Base-by-base conservation (phyloP, 1,284 basidiomycete species). In the Laetiporus sulphureus region DNA sequence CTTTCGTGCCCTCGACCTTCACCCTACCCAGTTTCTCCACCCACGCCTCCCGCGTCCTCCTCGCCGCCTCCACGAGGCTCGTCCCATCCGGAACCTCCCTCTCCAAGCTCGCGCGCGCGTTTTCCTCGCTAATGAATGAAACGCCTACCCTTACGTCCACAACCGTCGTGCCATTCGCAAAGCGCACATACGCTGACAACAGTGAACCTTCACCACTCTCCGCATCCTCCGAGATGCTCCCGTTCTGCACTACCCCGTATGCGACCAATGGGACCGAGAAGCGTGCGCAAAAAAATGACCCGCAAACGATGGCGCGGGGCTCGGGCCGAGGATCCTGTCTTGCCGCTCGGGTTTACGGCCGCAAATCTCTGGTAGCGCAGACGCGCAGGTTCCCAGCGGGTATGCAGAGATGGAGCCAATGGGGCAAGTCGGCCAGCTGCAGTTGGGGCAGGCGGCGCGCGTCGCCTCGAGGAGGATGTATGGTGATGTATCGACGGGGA, bases 261-360 rank as follows among this genome's bases (percentile, higher is more conserved):
- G 57, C 60, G 11, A 52, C 49, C 47, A 79, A 75, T 0, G 71
- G 64, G 13, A 56, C 52, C 36, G 79, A 73, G 54, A 91, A 87
- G 12, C 82, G 75, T 5, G 81, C 86, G 37, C 83, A 85, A 59
- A n/a, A n/a, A 86, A 91, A 67, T 85, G 88, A 0, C 83, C 85
- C 25, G 73, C 75, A 68, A 75, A 69, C 38, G 55, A 40, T 50
- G 64, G 60, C 0, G 77, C 75, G 3, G 71, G 68, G 22, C 72
- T 77, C 0, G 81, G 81, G 0, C 72, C 72, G 42, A 85, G 75
- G 54, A 86, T 82, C 57, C 67, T 72, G 62, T 91, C 86, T 56
- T 89, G 85, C 10, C 84, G 71, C 56, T 91, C 87, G 10, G 76
- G 71, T 48, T 83, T 87, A 55, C 64, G 73, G 2, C 88, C 87